These are phyloP conservation scores for Phytophthora hibernalis DNA, from an alignment of 352 stramenopile species.

Conservation along the genomic window DNA sequence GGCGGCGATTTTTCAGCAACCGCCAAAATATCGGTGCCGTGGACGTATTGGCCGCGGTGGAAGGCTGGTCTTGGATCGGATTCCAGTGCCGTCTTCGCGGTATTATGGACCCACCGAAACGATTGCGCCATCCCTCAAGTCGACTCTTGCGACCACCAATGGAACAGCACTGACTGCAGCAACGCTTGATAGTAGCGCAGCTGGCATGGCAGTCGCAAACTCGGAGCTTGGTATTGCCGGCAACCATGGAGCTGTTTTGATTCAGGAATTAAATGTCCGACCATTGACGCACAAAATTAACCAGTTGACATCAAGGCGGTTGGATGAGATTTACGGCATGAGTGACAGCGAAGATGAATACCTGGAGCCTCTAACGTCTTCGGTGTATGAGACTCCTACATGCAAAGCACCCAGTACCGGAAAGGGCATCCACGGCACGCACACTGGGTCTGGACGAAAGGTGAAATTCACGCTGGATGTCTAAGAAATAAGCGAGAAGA, in stretches of 20 bases:
- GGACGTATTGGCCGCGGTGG: constrained; percentile 77
- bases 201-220: constrained; percentile 8
- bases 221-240: constrained; percentile 28
- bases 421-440: constrained; percentile 30
- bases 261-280: constrained; percentile 70
- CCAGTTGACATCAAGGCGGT: constrained; percentile 54
- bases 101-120: constrained; percentile 66
- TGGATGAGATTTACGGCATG: constrained; percentile 87
- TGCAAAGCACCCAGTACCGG: constrained; percentile 43
- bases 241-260: constrained; percentile 61
- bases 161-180: neutral
- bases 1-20: constrained; percentile 71
- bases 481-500: constrained; percentile 22
- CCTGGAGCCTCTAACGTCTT: constrained; percentile 64
- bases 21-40: constrained; percentile 74
- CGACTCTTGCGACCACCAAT: constrained; percentile 2
- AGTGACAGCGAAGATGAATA: constrained; percentile 87
- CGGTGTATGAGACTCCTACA: constrained; percentile 55
- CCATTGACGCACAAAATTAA: constrained; percentile 60
- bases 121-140: constrained; percentile 52
- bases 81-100: constrained; percentile 58
- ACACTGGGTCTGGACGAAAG: constrained; percentile 38
- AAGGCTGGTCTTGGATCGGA: constrained; percentile 77
- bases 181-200: constrained; percentile 14
- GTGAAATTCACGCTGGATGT: constrained; percentile 72